A percentile compares a stretch with the other conserved stretches of the same genome.
Conservation (phyloP, 139 green algal species). For the Chlorella sp. region DNA sequence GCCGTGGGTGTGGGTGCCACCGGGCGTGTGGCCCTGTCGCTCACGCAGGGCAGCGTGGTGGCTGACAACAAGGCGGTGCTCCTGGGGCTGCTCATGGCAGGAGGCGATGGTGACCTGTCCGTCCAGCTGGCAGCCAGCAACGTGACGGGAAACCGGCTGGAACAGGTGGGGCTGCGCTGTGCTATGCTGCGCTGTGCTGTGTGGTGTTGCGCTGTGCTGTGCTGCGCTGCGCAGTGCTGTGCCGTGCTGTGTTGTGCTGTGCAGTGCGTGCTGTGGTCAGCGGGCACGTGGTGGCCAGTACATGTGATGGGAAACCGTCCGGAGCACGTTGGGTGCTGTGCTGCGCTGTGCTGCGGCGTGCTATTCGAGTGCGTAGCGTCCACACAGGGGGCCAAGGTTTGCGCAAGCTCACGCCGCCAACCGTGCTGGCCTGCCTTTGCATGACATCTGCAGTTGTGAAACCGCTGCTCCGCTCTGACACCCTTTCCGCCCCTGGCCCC, state of each 20-base stretch:
- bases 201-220: neutral
- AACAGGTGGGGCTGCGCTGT: neutral
- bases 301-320: neutral
- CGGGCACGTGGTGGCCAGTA: neutral
- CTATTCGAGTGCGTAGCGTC: too few relatives aligned
- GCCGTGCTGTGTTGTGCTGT: too few relatives aligned
- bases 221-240: too few relatives aligned
- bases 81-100: neutral
- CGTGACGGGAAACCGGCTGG: neutral
- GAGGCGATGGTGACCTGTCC: neutral
- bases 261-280: too few relatives aligned
- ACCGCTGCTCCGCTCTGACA: neutral
- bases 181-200: neutral
- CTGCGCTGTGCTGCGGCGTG: too few relatives aligned
- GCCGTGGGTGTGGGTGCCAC: neutral
- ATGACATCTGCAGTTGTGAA: neutral
- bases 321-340: too few relatives aligned
- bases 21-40: neutral
- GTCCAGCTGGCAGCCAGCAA: neutral
- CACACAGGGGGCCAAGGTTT: too few relatives aligned
- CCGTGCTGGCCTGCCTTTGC: neutral
- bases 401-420: too few relatives aligned
- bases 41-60: neutral
- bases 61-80: neutral
- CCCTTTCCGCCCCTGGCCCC: too few relatives aligned